Conservation (phyloP, 2,329 filamentous ascomycete species). For the Raffaelea albimanens region DNA sequence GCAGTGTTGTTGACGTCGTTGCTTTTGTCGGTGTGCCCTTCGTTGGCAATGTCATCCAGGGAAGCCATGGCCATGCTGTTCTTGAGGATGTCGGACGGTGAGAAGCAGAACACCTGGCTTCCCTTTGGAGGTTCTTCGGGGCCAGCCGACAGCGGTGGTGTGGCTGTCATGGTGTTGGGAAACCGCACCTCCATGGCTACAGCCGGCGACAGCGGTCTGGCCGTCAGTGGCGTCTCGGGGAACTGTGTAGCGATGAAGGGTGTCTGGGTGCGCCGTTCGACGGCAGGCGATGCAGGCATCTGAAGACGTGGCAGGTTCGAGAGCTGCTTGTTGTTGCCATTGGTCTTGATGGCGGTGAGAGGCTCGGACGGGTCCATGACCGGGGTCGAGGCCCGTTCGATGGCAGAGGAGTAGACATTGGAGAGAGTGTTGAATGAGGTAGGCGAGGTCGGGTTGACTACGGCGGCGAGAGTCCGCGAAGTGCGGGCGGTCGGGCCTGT, state of each 20-base stretch:
- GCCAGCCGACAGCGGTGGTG: constrained; percentile 47
- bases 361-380: constrained; percentile 29
- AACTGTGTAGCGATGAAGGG: constrained; percentile 33
- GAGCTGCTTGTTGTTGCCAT: constrained; percentile 13
- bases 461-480: constrained; percentile 33
- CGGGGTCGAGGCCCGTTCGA: constrained; percentile 48
- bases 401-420: constrained; percentile 54
- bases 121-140: constrained; percentile 28
- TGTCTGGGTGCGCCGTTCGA: constrained; percentile 27
- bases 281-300: constrained; percentile 14
- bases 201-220: constrained; percentile 38
- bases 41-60: no score
- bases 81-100: constrained; percentile 10
- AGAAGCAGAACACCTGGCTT: constrained; percentile 37
- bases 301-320: constrained; percentile 26
- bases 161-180: constrained; percentile 50
- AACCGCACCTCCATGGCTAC: constrained; percentile 34
- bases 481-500: constrained; percentile 26
- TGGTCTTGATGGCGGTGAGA: constrained; percentile 31
- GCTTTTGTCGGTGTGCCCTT: background rate
- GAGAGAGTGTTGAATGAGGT: constrained; percentile 58
- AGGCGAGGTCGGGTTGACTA: constrained; percentile 47
- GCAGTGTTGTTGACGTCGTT: background rate
- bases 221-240: constrained; percentile 45
- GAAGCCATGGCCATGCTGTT: no score